Base-by-base conservation (phyloP, 2,329 filamentous ascomycete species). In the Botrytis sinoallii region DNA sequence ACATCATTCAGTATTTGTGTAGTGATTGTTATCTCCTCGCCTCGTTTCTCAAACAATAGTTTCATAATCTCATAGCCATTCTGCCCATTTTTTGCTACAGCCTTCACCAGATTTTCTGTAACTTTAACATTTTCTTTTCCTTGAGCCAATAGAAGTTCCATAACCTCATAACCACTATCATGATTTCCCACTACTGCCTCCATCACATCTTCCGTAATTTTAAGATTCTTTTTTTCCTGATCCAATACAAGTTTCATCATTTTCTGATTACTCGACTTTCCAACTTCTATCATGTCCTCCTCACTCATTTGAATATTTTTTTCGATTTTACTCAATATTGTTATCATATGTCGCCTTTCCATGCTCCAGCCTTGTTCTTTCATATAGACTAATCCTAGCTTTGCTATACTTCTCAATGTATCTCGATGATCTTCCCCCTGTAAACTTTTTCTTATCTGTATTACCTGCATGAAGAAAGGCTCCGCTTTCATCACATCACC, bases 401-500 rank as follows among this genome's bases (percentile, higher is more conserved):
- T 66, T 35, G 42, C 42, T 4, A 35, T 16, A 14, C 5, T 38
- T 6, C 20, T 66, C 42, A 48, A 32, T 16, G 42, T 66, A 35
- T 48, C 42, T 5, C 10, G 63, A 18, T 66, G 42, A 35, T 48
- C 4, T 25, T 1, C 38, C 0, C 63, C 42, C 42, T n/a, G 29
- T 0, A 48, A 16, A 25, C 2, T 1, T 1, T 48, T 44, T 46
- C 63, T 66, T 22, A 2, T 7, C 3, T 46, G 7, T 46, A 65
- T 46, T 12, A 65, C 9, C 12, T 46, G n/a, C 42, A 46, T 14
- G 1, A 46, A 46, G 5, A 25, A 9, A 16, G 25, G 0, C 4
- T 65, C 18, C 25, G 40, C 42, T 29, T 14, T 10, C 2, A 2
- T 22, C n/a, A 2, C 3, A 1, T 22, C 1, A 9, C 32, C 0